phyloP scores from a whole-genome alignment of 257 asterid species.

The Ajuga chamaepitys region DNA sequence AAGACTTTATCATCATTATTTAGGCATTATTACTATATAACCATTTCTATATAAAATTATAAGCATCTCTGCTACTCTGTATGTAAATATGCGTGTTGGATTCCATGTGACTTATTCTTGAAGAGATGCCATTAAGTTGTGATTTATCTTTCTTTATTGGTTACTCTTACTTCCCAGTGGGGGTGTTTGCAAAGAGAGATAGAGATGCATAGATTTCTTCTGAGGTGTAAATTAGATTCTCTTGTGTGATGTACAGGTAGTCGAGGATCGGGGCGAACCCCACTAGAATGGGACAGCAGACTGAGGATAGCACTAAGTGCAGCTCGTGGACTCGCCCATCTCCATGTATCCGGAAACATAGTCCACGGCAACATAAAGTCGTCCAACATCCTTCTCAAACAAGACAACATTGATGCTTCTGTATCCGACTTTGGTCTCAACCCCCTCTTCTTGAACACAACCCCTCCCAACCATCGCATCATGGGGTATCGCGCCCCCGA shows the following conservation, averaged over 20 bases:
- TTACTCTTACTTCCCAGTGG: too few species aligned
- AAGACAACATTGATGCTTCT: slow-evolving; percentile 51
- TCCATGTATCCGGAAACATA: slow-evolving; percentile 58
- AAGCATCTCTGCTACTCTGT: neutral
- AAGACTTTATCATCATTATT: neutral
- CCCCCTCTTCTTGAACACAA: slow-evolving; percentile 55
- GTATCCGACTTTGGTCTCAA: slow-evolving; percentile 81
- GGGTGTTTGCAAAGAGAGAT: too few species aligned
- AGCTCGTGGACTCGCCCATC: slow-evolving; percentile 80
- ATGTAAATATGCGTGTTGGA: slow-evolving; percentile 2
- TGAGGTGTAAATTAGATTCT: neutral
- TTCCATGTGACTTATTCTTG: slow-evolving; percentile 8
- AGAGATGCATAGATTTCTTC: too few species aligned
- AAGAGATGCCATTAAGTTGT: neutral
- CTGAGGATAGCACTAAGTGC: slow-evolving; percentile 64
- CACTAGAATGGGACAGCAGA: slow-evolving; percentile 91
- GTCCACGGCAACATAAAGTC: slow-evolving; percentile 96
- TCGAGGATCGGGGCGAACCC: slow-evolving; percentile 96
- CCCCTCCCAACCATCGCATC: slow-evolving; percentile 68
- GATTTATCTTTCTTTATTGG: too few species aligned
- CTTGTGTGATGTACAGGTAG: slow-evolving; percentile 44
- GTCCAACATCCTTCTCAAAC: slow-evolving; percentile 78
- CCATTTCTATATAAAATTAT: neutral
- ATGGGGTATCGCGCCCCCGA: slow-evolving; percentile 96
- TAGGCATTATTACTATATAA: neutral